phyloP scores from a whole-genome alignment of 352 stramenopile genomes.

The Phytophthora fragariaefolia region DNA sequence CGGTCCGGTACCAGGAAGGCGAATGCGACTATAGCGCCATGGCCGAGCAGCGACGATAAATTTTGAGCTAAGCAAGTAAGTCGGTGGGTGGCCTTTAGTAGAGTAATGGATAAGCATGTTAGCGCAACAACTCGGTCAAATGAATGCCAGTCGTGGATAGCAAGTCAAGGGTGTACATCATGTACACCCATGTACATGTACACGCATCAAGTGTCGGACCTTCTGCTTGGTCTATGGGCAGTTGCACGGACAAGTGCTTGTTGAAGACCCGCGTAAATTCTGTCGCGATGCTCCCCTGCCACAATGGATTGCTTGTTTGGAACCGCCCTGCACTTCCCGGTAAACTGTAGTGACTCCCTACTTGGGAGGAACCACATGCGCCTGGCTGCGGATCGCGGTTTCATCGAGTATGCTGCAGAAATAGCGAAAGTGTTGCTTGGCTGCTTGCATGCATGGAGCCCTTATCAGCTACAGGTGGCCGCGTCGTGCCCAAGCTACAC shows the following conservation, averaged over 20 bases:
- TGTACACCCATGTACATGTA: no score
- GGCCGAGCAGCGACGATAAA: background rate
- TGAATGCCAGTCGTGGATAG: no score
- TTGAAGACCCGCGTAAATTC: no score
- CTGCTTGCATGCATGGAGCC: slow-evolving; percentile 34
- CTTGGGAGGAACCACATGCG: no score
- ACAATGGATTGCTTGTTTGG: no score
- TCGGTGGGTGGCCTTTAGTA: background rate
- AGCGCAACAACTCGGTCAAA: no score
- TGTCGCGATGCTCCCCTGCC: no score
- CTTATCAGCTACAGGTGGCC: slow-evolving; percentile 16
- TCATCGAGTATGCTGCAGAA: slow-evolving; percentile 7
- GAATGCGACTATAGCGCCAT: slow-evolving; percentile 18
- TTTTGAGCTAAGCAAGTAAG: background rate
- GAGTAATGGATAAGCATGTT: background rate
- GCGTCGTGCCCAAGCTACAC: slow-evolving; percentile 39
- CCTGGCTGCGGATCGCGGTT: slow-evolving; percentile 12
- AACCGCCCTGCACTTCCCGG: no score
- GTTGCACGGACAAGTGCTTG: background rate
- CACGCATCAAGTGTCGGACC: background rate
- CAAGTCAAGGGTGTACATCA: no score
- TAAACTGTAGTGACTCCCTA: no score
- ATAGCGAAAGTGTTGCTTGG: slow-evolving; percentile 26
- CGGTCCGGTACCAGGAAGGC: background rate
- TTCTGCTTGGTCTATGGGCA: background rate